These are phyloP conservation scores for Nannochloropsis granulata DNA, from an alignment of 108 stramenopile genomes.

Conservation along the genomic window DNA sequence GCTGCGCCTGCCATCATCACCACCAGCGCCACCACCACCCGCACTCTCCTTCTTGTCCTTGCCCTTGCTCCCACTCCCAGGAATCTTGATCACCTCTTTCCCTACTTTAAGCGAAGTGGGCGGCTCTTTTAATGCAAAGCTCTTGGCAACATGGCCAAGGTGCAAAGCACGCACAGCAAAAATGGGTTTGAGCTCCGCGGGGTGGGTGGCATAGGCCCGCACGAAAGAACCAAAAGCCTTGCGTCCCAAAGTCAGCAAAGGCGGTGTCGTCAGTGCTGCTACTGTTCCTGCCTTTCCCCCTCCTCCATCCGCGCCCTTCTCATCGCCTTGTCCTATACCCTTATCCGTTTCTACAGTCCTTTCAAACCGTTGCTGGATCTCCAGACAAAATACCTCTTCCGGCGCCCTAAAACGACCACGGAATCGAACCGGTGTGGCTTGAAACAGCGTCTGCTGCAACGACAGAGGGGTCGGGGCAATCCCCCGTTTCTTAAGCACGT, in stretches of 20 bases:
- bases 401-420: background rate
- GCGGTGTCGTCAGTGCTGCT: background rate
- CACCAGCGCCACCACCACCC: background rate
- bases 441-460: constrained; percentile 7
- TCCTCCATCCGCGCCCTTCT: no score
- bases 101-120: constrained; percentile 21
- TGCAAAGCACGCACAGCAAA: constrained; percentile 24
- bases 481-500: constrained; percentile 13
- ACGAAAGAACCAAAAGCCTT: constrained; percentile 22
- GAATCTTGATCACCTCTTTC: constrained; percentile 5
- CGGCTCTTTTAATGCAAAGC: constrained; percentile 28
- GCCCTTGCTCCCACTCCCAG: background rate
- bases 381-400: constrained; percentile 4
- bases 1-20: background rate
- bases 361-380: constrained; percentile 3
- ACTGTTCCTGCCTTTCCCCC: background rate
- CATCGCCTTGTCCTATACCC: no score
- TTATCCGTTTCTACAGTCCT: background rate
- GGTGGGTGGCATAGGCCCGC: constrained; percentile 20
- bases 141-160: constrained; percentile 25
- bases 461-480: constrained; percentile 12
- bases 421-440: background rate
- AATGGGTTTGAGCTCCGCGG: constrained; percentile 6
- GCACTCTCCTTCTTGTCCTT: background rate
- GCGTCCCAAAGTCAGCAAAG: constrained; percentile 7